Base-by-base conservation (phyloP, 768 basidiomycete genomes). In the Suillus subluteus region DNA sequence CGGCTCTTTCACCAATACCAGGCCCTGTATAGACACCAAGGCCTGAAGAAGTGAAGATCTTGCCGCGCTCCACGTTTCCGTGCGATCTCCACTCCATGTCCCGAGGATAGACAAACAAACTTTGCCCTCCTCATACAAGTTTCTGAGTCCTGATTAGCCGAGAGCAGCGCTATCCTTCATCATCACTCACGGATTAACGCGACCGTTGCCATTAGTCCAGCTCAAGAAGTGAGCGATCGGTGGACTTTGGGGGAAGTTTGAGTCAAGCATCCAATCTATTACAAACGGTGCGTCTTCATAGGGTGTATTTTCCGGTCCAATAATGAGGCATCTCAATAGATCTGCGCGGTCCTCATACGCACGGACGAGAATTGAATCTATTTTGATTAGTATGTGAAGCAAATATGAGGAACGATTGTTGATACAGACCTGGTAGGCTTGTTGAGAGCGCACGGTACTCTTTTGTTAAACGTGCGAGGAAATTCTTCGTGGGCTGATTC, bases 121-220 rank as follows among this genome's bases (percentile, higher is more conserved):
- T 76, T 97, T 97, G 54, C 96, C 96, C 69, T 98, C 96, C 73
- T 96, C 95, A 68, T 98, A 98, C 50, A 98, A 77, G 79, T 97
- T 97, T 50, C 91, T 93, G 67, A 12, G 56, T 65, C 13, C 65
- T 44, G 23, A 52, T 65, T 62, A 66, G 12, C 40, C 8, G n/a
- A 18, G 32, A 37, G 41, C 35, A 41, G 50, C 8, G 37, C 48
- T 32, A 62, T 26, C 12, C 46, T 18, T 64, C n/a, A 12, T 44
- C n/a, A 6, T 61, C 23, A 82, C 90, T 81, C 73, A 93, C 91
- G 92, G 92, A 75, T 94, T 94, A 18, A 94, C 91, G 83, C 95
- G 83, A 38, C 95, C 95, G 73, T 95, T 94, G 4, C 95, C 95
- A 76, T 95, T 94, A 6, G 96, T 98, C 92, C 95, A 96, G 67